Percentiles rank a stretch among this genome's conserved stretches.
phyloP scores from a whole-genome alignment of 2,329 filamentous ascomycete species.

The Colletotrichum theobromicola region DNA sequence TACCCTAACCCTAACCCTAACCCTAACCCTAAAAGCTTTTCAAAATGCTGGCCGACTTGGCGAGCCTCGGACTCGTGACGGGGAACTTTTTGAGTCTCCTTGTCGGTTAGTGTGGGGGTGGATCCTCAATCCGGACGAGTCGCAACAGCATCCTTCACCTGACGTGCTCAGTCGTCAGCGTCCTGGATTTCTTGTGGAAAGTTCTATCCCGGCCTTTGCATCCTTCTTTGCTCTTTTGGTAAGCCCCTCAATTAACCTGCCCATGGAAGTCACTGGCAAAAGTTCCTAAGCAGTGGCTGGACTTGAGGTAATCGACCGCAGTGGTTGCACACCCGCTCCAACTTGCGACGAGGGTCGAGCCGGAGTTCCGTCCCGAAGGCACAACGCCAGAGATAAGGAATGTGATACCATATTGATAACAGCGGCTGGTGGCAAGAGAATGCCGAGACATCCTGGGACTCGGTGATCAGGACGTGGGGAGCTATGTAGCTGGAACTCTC shows the following conservation, averaged over 20 bases:
- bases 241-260: not conserved
- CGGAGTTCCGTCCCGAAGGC: not conserved
- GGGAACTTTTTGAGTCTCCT: not conserved
- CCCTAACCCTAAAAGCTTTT: no score
- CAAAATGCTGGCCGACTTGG: not conserved
- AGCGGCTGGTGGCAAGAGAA: not conserved
- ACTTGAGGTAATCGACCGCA: not conserved
- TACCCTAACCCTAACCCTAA: no score
- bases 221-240: not conserved
- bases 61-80: not conserved
- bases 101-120: not conserved
- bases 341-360: not conserved
- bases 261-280: not conserved
- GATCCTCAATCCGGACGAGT: not conserved
- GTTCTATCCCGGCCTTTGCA: not conserved
- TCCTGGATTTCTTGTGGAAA: not conserved
- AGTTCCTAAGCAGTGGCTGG: not conserved
- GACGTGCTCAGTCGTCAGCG: constrained; percentile 14
- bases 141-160: not conserved
- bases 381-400: not conserved
- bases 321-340: not conserved
- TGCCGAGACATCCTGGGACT: not conserved
- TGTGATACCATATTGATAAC: not conserved
- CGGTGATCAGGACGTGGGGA: not conserved
- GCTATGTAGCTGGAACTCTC: not conserved